A percentile compares a stretch with the other conserved stretches of the same genome.
phyloP scores from a whole-genome alignment of 306 rosid genomes.

The Cucurbita ficifolia region DNA sequence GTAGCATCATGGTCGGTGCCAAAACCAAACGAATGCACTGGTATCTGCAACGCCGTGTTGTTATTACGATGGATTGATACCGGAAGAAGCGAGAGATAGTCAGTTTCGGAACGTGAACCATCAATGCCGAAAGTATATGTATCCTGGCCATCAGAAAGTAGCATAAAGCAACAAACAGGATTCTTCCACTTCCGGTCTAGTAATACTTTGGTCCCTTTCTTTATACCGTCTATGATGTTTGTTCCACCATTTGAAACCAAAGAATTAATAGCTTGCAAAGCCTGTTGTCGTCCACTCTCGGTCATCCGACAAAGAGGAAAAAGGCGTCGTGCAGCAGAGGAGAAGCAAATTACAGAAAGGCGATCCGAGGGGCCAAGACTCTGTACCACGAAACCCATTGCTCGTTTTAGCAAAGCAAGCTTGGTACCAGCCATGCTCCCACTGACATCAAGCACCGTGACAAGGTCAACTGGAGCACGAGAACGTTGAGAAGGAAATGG shows the following conservation, averaged over 20 bases:
- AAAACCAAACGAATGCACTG: slow-evolving; percentile 10
- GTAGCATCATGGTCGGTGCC: slow-evolving; percentile 12
- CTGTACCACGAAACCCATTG: slow-evolving; percentile 12
- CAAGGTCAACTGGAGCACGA: slow-evolving; percentile 13
- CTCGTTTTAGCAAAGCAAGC: slow-evolving; percentile 12
- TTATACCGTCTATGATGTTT: slow-evolving; percentile 6
- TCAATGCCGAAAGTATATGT: not conserved
- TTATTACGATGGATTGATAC: slow-evolving; percentile 3
- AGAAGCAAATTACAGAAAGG: slow-evolving; percentile 13
- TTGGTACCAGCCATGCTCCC: slow-evolving; percentile 16
- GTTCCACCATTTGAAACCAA: slow-evolving; percentile 11
- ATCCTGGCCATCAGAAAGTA: slow-evolving; percentile 13
- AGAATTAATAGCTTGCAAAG: slow-evolving; percentile 12
- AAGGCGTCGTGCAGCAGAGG: slow-evolving; percentile 11
- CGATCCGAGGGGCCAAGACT: slow-evolving; percentile 11
- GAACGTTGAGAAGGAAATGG: not conserved
- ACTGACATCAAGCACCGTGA: slow-evolving; percentile 12
- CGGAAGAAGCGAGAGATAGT: slow-evolving; percentile 6
- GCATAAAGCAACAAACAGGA: slow-evolving; percentile 8
- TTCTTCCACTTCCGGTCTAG: slow-evolving; percentile 6
- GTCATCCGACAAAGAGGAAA: slow-evolving; percentile 11
- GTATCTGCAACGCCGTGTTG: not conserved
- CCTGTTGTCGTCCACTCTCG: slow-evolving; percentile 8
- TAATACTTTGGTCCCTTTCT: slow-evolving; percentile 9
- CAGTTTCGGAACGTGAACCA: not conserved